Evolutionary conservation across 2,329 filamentous ascomycete species (phyloP).

Genomic region (Fusarium dimerum): DNA sequence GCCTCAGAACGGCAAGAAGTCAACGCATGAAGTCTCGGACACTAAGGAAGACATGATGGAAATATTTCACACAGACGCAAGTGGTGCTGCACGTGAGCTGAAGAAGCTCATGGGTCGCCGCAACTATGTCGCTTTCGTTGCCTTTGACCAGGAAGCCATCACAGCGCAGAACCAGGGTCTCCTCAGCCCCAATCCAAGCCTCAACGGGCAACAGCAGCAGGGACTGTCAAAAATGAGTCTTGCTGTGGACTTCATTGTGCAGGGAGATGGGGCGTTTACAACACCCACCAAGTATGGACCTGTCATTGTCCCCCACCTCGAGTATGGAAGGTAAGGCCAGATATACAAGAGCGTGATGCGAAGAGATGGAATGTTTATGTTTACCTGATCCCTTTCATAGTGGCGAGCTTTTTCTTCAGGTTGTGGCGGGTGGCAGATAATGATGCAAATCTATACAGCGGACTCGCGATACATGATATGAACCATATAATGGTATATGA

Average conservation of each 20-base stretch:
- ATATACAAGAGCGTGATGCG: background rate
- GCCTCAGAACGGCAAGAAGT: constrained; percentile 80
- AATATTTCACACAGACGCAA: constrained; percentile 94
- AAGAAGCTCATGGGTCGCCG: constrained; percentile 91
- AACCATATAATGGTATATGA: constrained; percentile 15
- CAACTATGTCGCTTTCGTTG: constrained; percentile 92
- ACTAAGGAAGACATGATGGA: constrained; percentile 99
- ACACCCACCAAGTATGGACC: constrained; percentile 94
- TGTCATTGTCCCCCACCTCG: constrained; percentile 87
- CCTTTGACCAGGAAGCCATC: constrained; percentile 84
- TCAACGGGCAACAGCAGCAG: constrained; percentile 39
- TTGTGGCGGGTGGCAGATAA: constrained; percentile 1
- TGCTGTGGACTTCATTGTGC: constrained; percentile 95
- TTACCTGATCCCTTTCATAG: too few species aligned
- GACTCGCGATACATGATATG: constrained; percentile 8
- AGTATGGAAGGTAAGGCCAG: constrained; percentile 58
- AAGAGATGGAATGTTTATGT: background rate
- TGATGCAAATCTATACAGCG: constrained; percentile 23
- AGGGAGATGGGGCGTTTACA: constrained; percentile 81
- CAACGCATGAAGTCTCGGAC: constrained; percentile 74
- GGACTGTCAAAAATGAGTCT: constrained; percentile 72
- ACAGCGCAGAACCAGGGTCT: constrained; percentile 36
- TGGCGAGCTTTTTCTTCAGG: background rate
- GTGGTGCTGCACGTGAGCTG: constrained; percentile 77
- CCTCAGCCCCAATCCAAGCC: constrained; percentile 41